Base-by-base conservation (phyloP, 2,329 filamentous ascomycete species). In the Exserohilum rostratum region DNA sequence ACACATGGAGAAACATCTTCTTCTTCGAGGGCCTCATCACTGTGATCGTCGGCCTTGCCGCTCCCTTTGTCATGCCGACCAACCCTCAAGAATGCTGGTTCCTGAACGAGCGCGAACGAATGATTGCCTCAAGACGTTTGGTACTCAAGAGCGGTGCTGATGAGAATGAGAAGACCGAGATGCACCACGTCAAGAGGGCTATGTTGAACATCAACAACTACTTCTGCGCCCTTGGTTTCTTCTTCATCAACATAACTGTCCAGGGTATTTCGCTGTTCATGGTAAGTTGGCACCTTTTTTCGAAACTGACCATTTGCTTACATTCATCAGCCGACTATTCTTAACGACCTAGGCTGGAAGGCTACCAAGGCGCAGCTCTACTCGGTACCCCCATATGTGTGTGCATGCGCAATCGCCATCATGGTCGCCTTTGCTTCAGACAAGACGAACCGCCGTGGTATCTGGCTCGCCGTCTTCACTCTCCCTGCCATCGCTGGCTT, bases 1-100 rank as follows among this genome's bases (percentile, higher is more conserved):
- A 81, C 58, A 81, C 77, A 0, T 75, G 70, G 71, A 67, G 69
- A 29, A 72, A 74, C 45, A 87, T 87, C 61, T 87, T 87, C 76
- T 85, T 87, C 72, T 86, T 87, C 55, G 84, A 87, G 66, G 85
- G 84, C 0, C 67, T 85, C 37, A 62, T 85, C 57, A 87, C 84
- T 9, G 69, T 81, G 18, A 53, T 82, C 37, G 63, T 82, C 11
- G 83, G 81, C 0, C 34, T 79, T 1, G 53, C 74, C 1, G 81
- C 83, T 0, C 82, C 83, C 0, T 75, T 82, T 46, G 71, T 83
- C 57, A 80, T 86, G 75, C 83, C 83, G 0, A 78, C 77, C 6
- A 77, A 69, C 10, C 83, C 84, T 0, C 67, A 71, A 6, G 75
- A 78, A 0, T 82, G 81, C 20, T 79, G 74, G 50, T 83, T 82